Evolutionary conservation across 2,329 filamentous ascomycete genomes (phyloP), one percentile per base, ranked within the genome.

Genomic region (Aschersonia sp.): DNA sequence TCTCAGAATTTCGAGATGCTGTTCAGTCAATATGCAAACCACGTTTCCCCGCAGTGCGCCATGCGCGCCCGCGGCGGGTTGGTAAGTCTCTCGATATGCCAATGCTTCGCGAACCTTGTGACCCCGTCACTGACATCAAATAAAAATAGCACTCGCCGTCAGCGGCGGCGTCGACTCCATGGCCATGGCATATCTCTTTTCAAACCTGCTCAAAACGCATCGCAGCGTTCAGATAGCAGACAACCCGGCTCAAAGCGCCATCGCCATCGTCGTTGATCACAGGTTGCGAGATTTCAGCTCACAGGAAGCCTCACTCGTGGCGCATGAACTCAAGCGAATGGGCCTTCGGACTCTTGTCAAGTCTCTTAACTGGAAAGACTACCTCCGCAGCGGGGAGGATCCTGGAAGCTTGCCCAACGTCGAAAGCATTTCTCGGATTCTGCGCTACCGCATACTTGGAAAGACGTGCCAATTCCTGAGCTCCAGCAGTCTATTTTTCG

Each of bases 161-260:
- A 96, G 89, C 59, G 92, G 92, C 30, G 92, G 92, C 6, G 85
- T 92, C 40, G 92, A 98, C 64, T 97, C 90, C n/a, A 98, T 97
- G 89, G 90, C 90, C 31, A 71, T 98, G 51, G 87, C 88, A 48
- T 80, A 72, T 51, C 73, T 97, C 37, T 86, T 85, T 60, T 73
- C 71, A 45, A 63, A 68, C 43, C 56, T 75, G 37, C 63, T 64
- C 39, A 60, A 51, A 4, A 50, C 52, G 4, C 57, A 67, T 43
- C 58, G 57, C 2, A 50, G 54, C 30, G 57, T 69, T 52, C 64
- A 54, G 42, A 58, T 78, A 30, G 66, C 65, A 35, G 73, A 73
- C 55, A 69, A 72, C 50, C 65, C 68, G 11, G 57, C 69, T 39
- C 52, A 55, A 9, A 55, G 56, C 40, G 71, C 73, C 49, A 56